A percentile compares a stretch with the other conserved stretches of the same genome.
These are phyloP conservation scores for Rubroshorea leprosula DNA, from an alignment of 345 rosid genomes.

Conservation along the genomic window DNA sequence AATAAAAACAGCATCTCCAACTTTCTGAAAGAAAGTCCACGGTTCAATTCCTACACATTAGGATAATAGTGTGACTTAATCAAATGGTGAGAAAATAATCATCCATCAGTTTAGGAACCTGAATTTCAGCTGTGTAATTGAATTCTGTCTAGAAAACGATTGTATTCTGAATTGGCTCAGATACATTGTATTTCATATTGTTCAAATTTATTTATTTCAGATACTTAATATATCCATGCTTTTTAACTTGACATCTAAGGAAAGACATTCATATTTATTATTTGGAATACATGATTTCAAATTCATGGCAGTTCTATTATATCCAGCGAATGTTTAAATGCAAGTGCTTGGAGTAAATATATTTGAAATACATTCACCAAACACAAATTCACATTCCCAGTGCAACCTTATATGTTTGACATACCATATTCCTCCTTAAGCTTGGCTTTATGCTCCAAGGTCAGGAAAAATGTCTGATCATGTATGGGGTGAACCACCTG, in stretches of 20 bases:
- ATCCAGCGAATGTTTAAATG: background rate
- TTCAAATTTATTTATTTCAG: too few relatives aligned
- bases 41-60: conserved; percentile 45
- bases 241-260: background rate
- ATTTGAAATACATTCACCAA: background rate
- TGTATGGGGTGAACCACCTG: conserved; percentile 69
- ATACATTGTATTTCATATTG: background rate
- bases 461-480: conserved; percentile 65
- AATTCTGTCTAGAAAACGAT: background rate
- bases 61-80: background rate
- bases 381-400: background rate
- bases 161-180: background rate
- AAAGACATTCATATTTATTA: background rate
- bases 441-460: conserved; percentile 48
- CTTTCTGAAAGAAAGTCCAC: conserved; percentile 56
- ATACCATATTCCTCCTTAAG: conserved; percentile 78
- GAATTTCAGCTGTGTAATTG: too few relatives aligned
- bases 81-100: background rate
- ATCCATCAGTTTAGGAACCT: background rate
- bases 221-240: background rate
- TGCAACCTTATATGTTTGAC: background rate
- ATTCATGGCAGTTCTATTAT: background rate
- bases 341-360: background rate
- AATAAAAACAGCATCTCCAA: conserved; percentile 63
- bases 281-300: too few relatives aligned